Conservation (phyloP, 2,329 filamentous ascomycete species). For the Aspergillus sp. region DNA sequence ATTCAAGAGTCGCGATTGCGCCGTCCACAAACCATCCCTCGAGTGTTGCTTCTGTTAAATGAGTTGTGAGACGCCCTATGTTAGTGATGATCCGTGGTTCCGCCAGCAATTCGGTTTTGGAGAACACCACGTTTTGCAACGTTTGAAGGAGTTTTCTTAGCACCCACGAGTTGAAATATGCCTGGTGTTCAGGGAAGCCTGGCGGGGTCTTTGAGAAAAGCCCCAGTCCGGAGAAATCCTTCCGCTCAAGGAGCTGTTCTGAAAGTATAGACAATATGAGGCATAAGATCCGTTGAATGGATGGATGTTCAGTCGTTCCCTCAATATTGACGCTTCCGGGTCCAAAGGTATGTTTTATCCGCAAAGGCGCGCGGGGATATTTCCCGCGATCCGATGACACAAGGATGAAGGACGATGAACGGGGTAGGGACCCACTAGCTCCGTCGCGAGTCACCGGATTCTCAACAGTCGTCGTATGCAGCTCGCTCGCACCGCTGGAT, state of each 20-base stretch:
- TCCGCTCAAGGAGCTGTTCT: slow-evolving; percentile 80
- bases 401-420: slow-evolving; percentile 88
- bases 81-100: slow-evolving; percentile 87
- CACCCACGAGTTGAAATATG: slow-evolving; percentile 90
- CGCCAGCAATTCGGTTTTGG: slow-evolving; percentile 69
- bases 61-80: slow-evolving; percentile 73
- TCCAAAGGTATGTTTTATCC: slow-evolving; percentile 63
- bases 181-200: slow-evolving; percentile 90
- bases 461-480: slow-evolving; percentile 68
- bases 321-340: slow-evolving; percentile 54
- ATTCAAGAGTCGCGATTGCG: slow-evolving; percentile 78
- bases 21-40: slow-evolving; percentile 97
- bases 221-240: slow-evolving; percentile 86
- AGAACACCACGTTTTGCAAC: slow-evolving; percentile 67
- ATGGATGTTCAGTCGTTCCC: slow-evolving; percentile 59
- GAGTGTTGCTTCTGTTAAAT: slow-evolving; percentile 86
- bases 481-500: slow-evolving; percentile 64
- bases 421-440: slow-evolving; percentile 65
- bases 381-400: slow-evolving; percentile 69
- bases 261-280: slow-evolving; percentile 77
- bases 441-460: slow-evolving; percentile 45
- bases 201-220: slow-evolving; percentile 86
- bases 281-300: slow-evolving; percentile 75
- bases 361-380: slow-evolving; percentile 59
- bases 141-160: slow-evolving; percentile 72